Evolutionary conservation across 495 filamentous ascomycete species (phyloP).

Genomic region (Physcia stellaris): DNA sequence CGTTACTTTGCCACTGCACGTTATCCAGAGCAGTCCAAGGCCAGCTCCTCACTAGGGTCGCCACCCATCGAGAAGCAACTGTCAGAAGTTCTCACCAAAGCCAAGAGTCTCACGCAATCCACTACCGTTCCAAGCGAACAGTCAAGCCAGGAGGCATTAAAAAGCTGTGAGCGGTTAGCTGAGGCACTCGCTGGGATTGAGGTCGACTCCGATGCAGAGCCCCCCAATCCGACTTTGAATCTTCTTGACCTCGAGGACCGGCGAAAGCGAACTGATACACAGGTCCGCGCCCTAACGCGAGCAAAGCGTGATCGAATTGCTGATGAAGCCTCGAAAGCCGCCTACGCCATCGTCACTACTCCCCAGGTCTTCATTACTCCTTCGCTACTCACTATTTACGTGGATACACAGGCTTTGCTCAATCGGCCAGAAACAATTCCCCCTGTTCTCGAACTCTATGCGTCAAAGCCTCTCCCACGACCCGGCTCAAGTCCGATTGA

Average conservation of each 20-base stretch:
- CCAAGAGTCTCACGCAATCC: slow-evolving; percentile 11
- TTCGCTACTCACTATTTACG: slow-evolving; percentile 51
- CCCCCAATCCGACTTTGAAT: slow-evolving; percentile 29
- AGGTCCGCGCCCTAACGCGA: slow-evolving; percentile 12
- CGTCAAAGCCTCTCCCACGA: slow-evolving; percentile 63
- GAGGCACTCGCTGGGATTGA: slow-evolving; percentile 22
- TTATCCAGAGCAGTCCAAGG: too few species aligned
- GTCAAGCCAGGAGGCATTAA: slow-evolving; percentile 26
- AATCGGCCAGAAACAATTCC: slow-evolving; percentile 60
- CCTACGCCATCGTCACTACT: slow-evolving; percentile 54
- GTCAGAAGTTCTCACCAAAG: slow-evolving; percentile 8
- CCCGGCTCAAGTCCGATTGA: slow-evolving; percentile 40
- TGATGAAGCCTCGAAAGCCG: slow-evolving; percentile 35
- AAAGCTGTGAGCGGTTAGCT: slow-evolving; percentile 31
- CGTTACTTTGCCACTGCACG: too few species aligned
- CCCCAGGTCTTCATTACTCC: slow-evolving; percentile 74
- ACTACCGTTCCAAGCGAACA: slow-evolving; percentile 27
- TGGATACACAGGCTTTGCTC: slow-evolving; percentile 57
- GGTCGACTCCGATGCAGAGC: slow-evolving; percentile 14
- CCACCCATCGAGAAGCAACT: too few species aligned
- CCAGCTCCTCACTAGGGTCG: too few species aligned
- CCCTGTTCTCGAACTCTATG: slow-evolving; percentile 67
- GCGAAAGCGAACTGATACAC: slow-evolving; percentile 3
- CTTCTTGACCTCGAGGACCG: slow-evolving; percentile 38
- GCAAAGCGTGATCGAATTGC: slow-evolving; percentile 17